Conservation (phyloP, 1,284 basidiomycete species). For the Malassezia japonica region DNA sequence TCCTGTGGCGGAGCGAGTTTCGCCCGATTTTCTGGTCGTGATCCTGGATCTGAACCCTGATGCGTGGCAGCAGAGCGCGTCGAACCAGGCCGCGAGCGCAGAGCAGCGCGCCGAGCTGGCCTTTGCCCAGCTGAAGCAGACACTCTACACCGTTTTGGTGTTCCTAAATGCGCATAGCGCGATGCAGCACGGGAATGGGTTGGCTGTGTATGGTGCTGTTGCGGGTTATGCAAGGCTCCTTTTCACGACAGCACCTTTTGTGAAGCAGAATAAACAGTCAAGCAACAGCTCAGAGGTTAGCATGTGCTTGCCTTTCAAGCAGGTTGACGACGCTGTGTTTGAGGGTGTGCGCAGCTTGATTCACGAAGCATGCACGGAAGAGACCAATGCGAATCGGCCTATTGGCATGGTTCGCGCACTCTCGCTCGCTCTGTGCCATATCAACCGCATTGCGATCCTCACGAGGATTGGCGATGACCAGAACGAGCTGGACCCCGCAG, state of each 20-base stretch:
- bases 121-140: constrained; percentile 25
- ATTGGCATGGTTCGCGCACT: constrained; percentile 14
- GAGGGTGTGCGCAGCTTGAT: constrained; percentile 21
- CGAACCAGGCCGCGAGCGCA: background rate
- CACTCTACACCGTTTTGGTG: constrained; percentile 58
- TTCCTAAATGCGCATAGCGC: constrained; percentile 90
- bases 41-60: constrained; percentile 38
- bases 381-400: background rate
- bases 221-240: constrained; percentile 15
- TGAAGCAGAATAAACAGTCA: background rate
- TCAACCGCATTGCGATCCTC: constrained; percentile 5
- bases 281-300: constrained; percentile 1
- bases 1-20: too few relatives aligned
- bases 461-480: background rate
- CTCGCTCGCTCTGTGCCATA: constrained; percentile 15
- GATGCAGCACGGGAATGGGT: constrained; percentile 76
- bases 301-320: constrained; percentile 24
- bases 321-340: constrained; percentile 31
- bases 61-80: constrained; percentile 21
- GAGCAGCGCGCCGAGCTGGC: constrained; percentile 16
- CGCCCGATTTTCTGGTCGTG: constrained; percentile 40
- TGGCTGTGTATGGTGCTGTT: constrained; percentile 81
- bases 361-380: background rate
- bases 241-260: constrained; percentile 22
- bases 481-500: background rate